phyloP scores from a whole-genome alignment of 164 flowering plant genomes.

The Vitis riparia region DNA sequence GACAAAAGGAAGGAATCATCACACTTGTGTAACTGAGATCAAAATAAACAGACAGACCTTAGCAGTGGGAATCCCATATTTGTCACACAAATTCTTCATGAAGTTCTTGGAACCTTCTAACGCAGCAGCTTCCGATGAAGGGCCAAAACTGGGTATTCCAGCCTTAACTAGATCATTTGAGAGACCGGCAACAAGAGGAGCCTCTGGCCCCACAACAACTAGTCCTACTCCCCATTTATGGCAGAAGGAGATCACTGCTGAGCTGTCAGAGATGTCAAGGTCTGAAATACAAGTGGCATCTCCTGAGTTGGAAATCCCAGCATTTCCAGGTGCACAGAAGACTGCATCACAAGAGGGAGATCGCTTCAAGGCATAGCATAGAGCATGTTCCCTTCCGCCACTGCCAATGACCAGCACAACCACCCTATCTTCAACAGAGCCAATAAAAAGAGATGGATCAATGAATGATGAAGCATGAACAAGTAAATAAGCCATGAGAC shows the following conservation, averaged over 20 bases:
- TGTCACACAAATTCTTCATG: conserved; percentile 93
- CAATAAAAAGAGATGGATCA: conserved; percentile 1
- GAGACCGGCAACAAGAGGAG: conserved; percentile 94
- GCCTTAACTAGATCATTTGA: conserved; percentile 72
- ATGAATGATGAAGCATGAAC: not conserved
- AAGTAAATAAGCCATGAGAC: no score
- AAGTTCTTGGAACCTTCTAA: conserved; percentile 97
- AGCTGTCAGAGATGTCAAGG: conserved; percentile 70
- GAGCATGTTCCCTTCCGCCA: conserved; percentile 97
- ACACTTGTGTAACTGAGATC: not conserved
- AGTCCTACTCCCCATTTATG: conserved; percentile 69
- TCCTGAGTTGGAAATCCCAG: conserved; percentile 86
- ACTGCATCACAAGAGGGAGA: conserved; percentile 83
- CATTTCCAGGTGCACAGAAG: conserved; percentile 97
- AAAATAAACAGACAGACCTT: conserved; percentile 46
- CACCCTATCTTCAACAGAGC: conserved; percentile 55
- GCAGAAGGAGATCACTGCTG: conserved; percentile 77
- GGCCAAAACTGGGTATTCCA: conserved; percentile 94
- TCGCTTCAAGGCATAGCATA: conserved; percentile 82
- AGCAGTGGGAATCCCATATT: conserved; percentile 93
- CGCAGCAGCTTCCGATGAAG: conserved; percentile 95
- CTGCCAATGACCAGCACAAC: conserved; percentile 90
- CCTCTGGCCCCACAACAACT: conserved; percentile 97
- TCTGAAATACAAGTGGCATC: conserved; percentile 78
- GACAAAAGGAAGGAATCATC: no score